phyloP scores from a whole-genome alignment of 495 filamentous ascomycete species.

The Trichoderma reesei region DNA sequence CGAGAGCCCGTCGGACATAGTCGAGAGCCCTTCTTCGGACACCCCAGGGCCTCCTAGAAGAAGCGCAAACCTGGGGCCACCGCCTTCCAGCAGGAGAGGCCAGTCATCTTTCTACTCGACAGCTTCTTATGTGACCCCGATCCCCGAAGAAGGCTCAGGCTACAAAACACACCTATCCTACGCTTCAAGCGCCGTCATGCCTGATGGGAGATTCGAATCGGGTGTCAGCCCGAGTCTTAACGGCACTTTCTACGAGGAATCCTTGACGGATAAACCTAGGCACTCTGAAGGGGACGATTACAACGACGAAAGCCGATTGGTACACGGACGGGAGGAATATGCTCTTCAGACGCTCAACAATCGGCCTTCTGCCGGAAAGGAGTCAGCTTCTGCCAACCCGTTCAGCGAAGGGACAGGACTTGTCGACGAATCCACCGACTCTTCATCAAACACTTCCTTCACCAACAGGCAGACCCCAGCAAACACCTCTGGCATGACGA shows the following conservation, averaged over 20 bases:
- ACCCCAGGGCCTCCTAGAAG: conserved; percentile 35
- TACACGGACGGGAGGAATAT: conserved; percentile 22
- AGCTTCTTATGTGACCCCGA: conserved; percentile 73
- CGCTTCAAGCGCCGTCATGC: conserved; percentile 74
- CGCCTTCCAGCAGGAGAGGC: conserved; percentile 58
- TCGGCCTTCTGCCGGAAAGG: neutral
- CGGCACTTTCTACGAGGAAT: conserved; percentile 37
- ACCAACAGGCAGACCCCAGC: neutral
- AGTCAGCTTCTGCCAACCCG: conserved; percentile 9
- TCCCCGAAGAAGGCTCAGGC: conserved; percentile 64
- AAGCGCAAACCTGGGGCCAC: conserved; percentile 50
- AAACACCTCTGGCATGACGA: neutral
- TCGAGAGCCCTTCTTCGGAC: conserved; percentile 46
- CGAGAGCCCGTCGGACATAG: conserved; percentile 24
- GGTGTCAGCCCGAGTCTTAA: conserved; percentile 33
- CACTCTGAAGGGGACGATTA: conserved; percentile 39
- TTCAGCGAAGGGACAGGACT: conserved; percentile 34
- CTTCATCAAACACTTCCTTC: conserved; percentile 14
- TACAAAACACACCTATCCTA: conserved; percentile 54
- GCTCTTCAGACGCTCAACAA: neutral
- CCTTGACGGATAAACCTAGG: conserved; percentile 37
- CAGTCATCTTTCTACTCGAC: conserved; percentile 65
- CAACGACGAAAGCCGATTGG: conserved; percentile 51
- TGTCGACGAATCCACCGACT: conserved; percentile 33
- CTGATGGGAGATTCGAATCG: conserved; percentile 47